phyloP scores from a whole-genome alignment of 1,284 basidiomycete genomes.

The Cutaneotrichosporon sp. region DNA sequence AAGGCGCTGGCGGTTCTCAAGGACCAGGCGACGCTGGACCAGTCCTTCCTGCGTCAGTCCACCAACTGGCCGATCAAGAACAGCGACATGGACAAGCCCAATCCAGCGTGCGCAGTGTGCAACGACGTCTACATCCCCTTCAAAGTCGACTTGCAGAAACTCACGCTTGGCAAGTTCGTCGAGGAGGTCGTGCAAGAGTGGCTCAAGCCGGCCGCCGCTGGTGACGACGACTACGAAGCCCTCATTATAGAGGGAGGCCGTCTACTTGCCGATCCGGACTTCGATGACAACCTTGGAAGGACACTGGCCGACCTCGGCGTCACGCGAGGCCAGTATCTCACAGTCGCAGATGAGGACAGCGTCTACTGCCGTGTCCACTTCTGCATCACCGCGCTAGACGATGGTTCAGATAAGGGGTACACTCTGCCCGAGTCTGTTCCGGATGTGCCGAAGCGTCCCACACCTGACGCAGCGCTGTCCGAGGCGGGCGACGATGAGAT shows the following conservation, averaged over 20 bases:
- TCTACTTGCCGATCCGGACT: conserved; percentile 50
- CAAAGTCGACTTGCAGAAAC: conserved; percentile 64
- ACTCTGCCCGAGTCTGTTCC: conserved; percentile 23
- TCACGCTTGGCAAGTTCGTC: conserved; percentile 72
- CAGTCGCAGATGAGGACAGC: conserved; percentile 70
- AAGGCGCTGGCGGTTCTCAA: conserved; percentile 80
- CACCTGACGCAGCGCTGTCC: conserved; percentile 10
- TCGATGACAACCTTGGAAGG: conserved; percentile 46
- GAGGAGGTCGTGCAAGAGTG: conserved; percentile 57
- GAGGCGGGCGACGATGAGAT: conserved; percentile 14
- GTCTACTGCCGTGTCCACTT: conserved; percentile 70
- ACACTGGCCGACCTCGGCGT: conserved; percentile 48
- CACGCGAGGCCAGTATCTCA: conserved; percentile 66
- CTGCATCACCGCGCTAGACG: conserved; percentile 63
- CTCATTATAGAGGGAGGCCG: conserved; percentile 78
- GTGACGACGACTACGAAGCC: conserved; percentile 64
- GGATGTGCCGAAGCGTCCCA: conserved; percentile 16
- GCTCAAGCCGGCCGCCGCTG: conserved; percentile 54
- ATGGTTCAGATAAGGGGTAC: conserved; percentile 6
- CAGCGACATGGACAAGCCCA: conserved; percentile 71
- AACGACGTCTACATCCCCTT: conserved; percentile 77
- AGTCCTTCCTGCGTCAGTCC: conserved; percentile 11
- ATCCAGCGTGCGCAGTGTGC: conserved; percentile 77
- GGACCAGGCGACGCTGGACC: conserved; percentile 54
- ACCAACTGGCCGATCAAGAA: conserved; percentile 57